phyloP scores from a whole-genome alignment of 2,329 filamentous ascomycete species.

The Fusarium sp. region DNA sequence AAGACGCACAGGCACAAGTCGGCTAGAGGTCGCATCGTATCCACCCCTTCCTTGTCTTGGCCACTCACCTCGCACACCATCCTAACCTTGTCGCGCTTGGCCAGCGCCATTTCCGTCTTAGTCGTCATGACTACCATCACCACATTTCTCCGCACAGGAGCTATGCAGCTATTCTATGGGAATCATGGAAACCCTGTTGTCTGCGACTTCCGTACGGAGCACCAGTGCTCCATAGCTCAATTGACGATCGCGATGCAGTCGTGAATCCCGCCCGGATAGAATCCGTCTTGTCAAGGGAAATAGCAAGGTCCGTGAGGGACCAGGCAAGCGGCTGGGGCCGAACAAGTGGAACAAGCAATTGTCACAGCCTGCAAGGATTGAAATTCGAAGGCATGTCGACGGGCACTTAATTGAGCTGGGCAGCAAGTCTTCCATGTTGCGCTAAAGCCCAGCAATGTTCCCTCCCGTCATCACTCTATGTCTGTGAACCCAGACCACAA shows the following conservation, averaged over 20 bases:
- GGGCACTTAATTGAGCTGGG: conserved; percentile 33
- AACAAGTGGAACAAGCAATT: conserved; percentile 31
- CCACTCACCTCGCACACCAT: conserved; percentile 44
- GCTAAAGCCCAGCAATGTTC: conserved; percentile 32
- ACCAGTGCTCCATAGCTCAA: not conserved
- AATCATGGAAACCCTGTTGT: not conserved
- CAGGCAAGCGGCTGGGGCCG: conserved; percentile 28
- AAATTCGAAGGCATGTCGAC: conserved; percentile 17
- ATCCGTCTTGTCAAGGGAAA: conserved; percentile 6
- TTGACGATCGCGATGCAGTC: conserved; percentile 13
- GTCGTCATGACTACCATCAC: conserved; percentile 43
- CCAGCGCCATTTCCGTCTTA: conserved; percentile 43
- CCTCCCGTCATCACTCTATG: conserved; percentile 24
- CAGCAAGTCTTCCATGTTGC: conserved; percentile 29
- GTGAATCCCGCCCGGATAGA: not conserved
- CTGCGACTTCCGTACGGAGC: not conserved
- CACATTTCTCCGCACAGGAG: conserved; percentile 26
- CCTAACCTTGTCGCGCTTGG: conserved; percentile 33
- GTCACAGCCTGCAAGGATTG: conserved; percentile 17
- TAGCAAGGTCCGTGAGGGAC: conserved; percentile 9
- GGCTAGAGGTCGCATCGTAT: conserved; percentile 38
- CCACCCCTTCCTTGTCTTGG: conserved; percentile 33
- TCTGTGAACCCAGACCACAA: conserved; percentile 7
- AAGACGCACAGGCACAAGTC: conserved; percentile 41
- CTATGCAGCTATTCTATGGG: conserved; percentile 10